Evolutionary conservation across 2,329 filamentous ascomycete species (phyloP), one percentile per base, ranked within the genome.

Genomic region (Talaromyces amestolkiae): DNA sequence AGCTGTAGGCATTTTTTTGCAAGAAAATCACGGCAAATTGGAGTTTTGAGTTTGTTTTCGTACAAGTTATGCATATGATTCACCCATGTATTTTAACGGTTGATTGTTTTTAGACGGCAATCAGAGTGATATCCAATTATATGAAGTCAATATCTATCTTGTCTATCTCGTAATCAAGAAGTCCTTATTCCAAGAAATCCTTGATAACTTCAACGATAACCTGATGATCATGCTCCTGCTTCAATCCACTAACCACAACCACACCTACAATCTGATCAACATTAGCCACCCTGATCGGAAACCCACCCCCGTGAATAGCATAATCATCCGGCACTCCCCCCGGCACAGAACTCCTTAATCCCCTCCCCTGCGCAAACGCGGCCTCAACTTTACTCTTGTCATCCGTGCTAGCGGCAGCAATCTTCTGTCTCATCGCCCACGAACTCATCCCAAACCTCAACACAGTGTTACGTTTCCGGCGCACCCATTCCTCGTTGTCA

Each of bases 201-300:
- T 82, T 82, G 49, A 93, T 81, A 0, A 86, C 87, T 74, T 93
- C 89, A 0, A 91, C 84, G 72, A 94, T 87, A 43, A 93, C 85
- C 9, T 86, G 87, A 76, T 95, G 91, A 76, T 93, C 91, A 79
- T 93, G 85, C 71, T 91, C 83, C 77, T 93, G 89, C 80, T 88
- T 89, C 75, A 94, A 76, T 4, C 91, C 91, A 72, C 87, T 90
- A 1, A 94, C 89, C 19, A 93, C 87, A 27, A 93, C 87, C 0
- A 92, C 88, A 0, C 86, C 91, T 9, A 93, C 87, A 3, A 92
- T 79, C 0, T 91, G 91, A 78, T 93, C 91, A 1, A 93, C 89
- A 0, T 89, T 89, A 62, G 80, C 80, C 7, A 94, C 91, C 8
- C 87, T 83, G 37, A 94, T 84, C 0, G 91, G 91, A 68, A 91